These are phyloP conservation scores for Fusarium sp. DNA, from an alignment of 2,329 filamentous ascomycete species.

Conservation along the genomic window DNA sequence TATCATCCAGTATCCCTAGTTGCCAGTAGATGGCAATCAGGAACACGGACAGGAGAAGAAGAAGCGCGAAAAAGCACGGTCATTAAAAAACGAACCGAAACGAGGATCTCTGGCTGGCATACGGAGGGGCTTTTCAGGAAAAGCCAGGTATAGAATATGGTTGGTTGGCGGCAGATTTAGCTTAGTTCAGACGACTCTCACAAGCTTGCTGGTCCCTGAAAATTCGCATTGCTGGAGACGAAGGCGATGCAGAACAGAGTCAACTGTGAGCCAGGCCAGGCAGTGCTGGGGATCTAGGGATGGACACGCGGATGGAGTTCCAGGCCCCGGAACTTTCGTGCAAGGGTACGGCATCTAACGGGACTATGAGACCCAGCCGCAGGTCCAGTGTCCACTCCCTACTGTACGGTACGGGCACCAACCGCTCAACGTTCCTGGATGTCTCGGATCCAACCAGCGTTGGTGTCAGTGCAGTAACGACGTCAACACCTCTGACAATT, in stretches of 20 bases:
- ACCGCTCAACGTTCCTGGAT: constrained; percentile 37
- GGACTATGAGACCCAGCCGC: constrained; percentile 12
- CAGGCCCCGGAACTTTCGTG: constrained; percentile 25
- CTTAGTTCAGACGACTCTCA: constrained; percentile 13
- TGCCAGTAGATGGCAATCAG: constrained; percentile 19
- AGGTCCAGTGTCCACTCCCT: constrained; percentile 17
- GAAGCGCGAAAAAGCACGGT: constrained; percentile 19
- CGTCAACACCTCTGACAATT: constrained; percentile 5
- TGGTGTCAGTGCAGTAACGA: constrained; percentile 27
- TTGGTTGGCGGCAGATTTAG: constrained; percentile 28
- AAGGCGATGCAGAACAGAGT: constrained; percentile 4
- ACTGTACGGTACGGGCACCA: background rate
- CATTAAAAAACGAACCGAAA: constrained; percentile 19
- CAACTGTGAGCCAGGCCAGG: background rate
- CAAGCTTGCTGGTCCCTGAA: constrained; percentile 33
- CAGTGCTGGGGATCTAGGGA: constrained; percentile 26
- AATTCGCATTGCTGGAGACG: constrained; percentile 7
- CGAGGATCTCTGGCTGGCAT: constrained; percentile 25
- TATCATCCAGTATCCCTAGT: constrained; percentile 9
- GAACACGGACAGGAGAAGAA: constrained; percentile 22
- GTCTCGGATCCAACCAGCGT: constrained; percentile 29
- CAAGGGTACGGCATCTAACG: constrained; percentile 28
- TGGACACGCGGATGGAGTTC: constrained; percentile 29
- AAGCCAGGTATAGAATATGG: constrained; percentile 18
- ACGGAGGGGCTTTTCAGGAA: constrained; percentile 26